Evolutionary conservation across 495 filamentous ascomycete genomes (phyloP).

Genomic region (Neurospora hispaniola): DNA sequence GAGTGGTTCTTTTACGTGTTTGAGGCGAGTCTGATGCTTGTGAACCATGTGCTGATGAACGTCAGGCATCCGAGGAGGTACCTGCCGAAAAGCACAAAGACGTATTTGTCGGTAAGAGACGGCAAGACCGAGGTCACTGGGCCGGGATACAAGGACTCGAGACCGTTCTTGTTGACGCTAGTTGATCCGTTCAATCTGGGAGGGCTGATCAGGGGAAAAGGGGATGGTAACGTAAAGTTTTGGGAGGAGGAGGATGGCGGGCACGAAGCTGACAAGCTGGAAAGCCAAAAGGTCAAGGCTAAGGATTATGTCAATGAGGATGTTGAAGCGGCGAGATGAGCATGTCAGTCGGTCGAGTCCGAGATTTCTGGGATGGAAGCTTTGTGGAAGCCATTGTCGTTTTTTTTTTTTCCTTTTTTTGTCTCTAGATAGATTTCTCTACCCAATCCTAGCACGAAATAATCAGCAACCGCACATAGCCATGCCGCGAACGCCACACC

Average conservation of each 20-base stretch:
- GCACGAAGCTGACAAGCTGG: background rate
- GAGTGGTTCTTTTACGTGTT: conserved; percentile 71
- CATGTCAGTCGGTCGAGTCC: background rate
- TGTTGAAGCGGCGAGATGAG: background rate
- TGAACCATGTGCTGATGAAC: conserved; percentile 52
- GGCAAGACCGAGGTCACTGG: conserved; percentile 56
- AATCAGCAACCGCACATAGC: background rate
- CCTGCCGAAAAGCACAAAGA: conserved; percentile 51
- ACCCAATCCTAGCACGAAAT: background rate
- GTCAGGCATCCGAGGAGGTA: conserved; percentile 49
- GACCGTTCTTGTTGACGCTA: conserved; percentile 43
- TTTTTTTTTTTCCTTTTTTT: background rate
- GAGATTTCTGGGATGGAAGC: background rate
- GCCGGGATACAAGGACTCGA: conserved; percentile 48
- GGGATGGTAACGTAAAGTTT: conserved; percentile 39
- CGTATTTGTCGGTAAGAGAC: conserved; percentile 49
- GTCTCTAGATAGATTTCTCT: background rate
- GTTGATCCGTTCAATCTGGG: conserved; percentile 58
- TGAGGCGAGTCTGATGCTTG: conserved; percentile 53
- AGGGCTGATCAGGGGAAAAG: conserved; percentile 41
- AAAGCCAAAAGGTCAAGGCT: background rate
- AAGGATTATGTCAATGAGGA: background rate
- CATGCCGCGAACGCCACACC: background rate
- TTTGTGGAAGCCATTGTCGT: background rate
- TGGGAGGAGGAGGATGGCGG: conserved; percentile 42